Conservation (phyloP, 805 yeast species). For the Saccharomyces jurei region DNA sequence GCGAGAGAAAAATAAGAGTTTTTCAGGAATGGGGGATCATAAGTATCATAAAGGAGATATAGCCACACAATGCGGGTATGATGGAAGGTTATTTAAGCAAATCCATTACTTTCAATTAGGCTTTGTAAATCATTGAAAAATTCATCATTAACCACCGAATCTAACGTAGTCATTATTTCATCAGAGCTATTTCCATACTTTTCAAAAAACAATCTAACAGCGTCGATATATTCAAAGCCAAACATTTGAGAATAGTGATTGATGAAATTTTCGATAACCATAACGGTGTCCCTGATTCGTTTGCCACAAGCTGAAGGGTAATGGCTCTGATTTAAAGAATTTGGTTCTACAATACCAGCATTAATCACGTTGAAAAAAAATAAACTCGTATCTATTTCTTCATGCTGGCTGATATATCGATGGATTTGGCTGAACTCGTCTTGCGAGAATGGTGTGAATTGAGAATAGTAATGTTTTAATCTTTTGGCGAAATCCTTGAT, state of each 20-base stretch:
- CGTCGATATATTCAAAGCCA: conserved; percentile 18
- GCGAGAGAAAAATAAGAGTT: background rate
- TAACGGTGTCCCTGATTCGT: conserved; percentile 10
- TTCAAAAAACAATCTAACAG: conserved; percentile 10
- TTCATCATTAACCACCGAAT: conserved; percentile 13
- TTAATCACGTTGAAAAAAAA: conserved; percentile 17
- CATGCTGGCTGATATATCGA: conserved; percentile 6
- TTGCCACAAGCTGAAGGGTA: conserved; percentile 13
- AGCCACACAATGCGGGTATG: background rate
- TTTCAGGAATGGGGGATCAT: background rate
- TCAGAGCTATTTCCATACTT: conserved; percentile 1
- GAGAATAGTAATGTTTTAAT: conserved; percentile 39
- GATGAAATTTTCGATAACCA: conserved; percentile 15
- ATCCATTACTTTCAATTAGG: conserved; percentile 4
- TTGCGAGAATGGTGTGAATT: conserved; percentile 22
- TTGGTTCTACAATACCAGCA: conserved; percentile 13
- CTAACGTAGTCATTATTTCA: conserved; percentile 10
- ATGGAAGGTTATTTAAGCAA: background rate
- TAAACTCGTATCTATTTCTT: conserved; percentile 11
- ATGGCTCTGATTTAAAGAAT: conserved; percentile 4
- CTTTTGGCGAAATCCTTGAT: conserved; percentile 53
- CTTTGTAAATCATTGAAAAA: conserved; percentile 10
- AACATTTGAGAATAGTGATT: conserved; percentile 16
- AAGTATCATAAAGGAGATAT: background rate
- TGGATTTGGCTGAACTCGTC: conserved; percentile 16